Evolutionary conservation across 805 yeast species (phyloP), one percentile per base, ranked within the genome.

Genomic region (Citeromyces matritensis): DNA sequence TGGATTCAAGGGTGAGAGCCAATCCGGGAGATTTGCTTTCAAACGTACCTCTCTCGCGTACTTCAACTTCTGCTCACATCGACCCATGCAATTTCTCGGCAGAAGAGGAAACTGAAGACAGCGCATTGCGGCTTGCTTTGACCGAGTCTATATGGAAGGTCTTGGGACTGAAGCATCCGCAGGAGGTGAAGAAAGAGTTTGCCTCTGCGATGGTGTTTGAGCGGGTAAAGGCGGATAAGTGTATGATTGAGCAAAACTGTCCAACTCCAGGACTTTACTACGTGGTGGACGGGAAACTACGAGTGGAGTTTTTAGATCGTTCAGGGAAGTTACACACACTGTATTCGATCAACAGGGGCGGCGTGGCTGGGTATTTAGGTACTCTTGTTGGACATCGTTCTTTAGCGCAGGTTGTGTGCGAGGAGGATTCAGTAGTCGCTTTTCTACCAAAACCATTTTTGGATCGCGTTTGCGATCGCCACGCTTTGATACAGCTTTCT

Each of bases 1-100:
- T 78, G 24, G 69, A 65, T 15, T 62, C 80, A 2, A 56, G 75
- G 31, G 64, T 67, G 33, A 53, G 68, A 4, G 57, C 74, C 11
- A 83, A 79, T 43, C 94, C 95, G 0, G 95, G 95, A 19, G 94
- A 84, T 47, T 58, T 85, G 32, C 53, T 85, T 8, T 79, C 94
- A 0, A 80, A 78, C 33, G 94, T 77, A 1, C 91, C 94, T 1
- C 48, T 80, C 6, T 63, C 77, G 2, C 55, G 77, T 33, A 48
- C 12, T 9, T 8, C 12, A 9, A 13, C 27, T 13, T 25, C 27
- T n/a, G 12, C 12, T 15, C 12, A 25, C 6, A 25, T 14, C 14
- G 27, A 25, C 12, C 27, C 9, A 4, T 25, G 9, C 14, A 47
- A 57, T 9, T 69, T 73, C 39, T 63, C 76, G 4, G 43, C 64